These are phyloP conservation scores for Leccinum obscurum DNA, from an alignment of 768 basidiomycete species.

Conservation along the genomic window DNA sequence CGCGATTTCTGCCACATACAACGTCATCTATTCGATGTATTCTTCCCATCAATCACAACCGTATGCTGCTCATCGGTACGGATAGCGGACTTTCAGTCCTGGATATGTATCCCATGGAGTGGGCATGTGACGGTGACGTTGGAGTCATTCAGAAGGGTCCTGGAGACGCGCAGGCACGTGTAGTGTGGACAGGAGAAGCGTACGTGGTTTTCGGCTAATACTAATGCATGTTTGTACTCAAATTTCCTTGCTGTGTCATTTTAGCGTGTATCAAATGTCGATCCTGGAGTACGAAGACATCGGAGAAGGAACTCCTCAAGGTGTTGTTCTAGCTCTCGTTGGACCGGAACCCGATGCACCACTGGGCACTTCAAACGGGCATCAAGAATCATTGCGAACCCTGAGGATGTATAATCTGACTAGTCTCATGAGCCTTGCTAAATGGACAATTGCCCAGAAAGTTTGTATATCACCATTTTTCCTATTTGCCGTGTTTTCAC, in stretches of 20 bases:
- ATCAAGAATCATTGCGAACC: conserved; percentile 54
- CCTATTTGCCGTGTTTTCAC: conserved; percentile 9
- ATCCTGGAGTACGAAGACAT: conserved; percentile 63
- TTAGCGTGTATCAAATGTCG: conserved; percentile 76
- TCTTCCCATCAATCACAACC: conserved; percentile 65
- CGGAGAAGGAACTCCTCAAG: conserved; percentile 61
- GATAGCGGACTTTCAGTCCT: conserved; percentile 79
- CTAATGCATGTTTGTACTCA: neutral
- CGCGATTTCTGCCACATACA: conserved; percentile 81
- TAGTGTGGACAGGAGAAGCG: conserved; percentile 81
- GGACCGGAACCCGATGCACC: conserved; percentile 57
- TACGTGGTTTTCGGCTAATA: conserved; percentile 33
- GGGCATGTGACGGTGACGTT: conserved; percentile 45
- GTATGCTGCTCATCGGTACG: conserved; percentile 74
- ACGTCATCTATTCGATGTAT: conserved; percentile 73
- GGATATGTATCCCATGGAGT: conserved; percentile 79
- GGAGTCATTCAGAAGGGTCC: conserved; percentile 55
- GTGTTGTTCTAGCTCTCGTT: conserved; percentile 76
- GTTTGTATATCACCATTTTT: conserved; percentile 35
- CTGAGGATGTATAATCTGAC: conserved; percentile 84
- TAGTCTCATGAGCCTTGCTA: conserved; percentile 72
- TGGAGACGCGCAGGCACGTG: conserved; percentile 63
- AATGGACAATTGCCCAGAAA: conserved; percentile 70
- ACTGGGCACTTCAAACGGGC: conserved; percentile 37
- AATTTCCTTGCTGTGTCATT: neutral